A percentile compares a stretch with the other conserved stretches of the same genome.
Evolutionary conservation across 2,329 filamentous ascomycete genomes (phyloP).

Genomic region (Aspergillus floridensis): DNA sequence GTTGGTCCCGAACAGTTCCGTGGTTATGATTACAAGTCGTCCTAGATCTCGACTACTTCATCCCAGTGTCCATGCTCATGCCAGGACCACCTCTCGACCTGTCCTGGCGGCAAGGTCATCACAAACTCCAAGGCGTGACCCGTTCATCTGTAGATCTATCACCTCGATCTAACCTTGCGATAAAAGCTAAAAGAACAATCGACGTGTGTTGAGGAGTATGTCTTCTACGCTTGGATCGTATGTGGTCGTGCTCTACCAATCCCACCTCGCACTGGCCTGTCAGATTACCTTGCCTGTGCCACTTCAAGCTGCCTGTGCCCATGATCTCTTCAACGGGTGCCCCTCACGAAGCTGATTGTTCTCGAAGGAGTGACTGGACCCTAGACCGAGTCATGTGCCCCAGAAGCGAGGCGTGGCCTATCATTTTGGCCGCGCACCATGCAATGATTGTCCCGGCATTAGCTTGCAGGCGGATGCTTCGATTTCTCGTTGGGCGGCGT

Average conservation of each 20-base stretch:
- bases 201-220: neutral
- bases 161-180: constrained; percentile 4
- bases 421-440: constrained; percentile 16
- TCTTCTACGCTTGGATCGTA: constrained; percentile 1
- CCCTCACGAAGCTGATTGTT: constrained; percentile 11
- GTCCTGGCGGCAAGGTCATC: neutral
- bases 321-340: constrained; percentile 4
- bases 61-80: neutral
- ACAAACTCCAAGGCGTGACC: constrained; percentile 4
- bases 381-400: constrained; percentile 20
- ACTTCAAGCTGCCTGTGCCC: constrained; percentile 2
- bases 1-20: constrained; percentile 21
- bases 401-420: constrained; percentile 12
- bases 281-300: constrained; percentile 10
- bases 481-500: constrained; percentile 4
- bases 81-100: neutral
- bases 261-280: constrained; percentile 7
- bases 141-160: constrained; percentile 7
- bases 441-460: constrained; percentile 24
- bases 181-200: neutral
- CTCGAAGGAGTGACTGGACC: constrained; percentile 15
- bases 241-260: neutral
- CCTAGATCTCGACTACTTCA: neutral
- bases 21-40: neutral
- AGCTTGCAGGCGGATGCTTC: constrained; percentile 17